Base-by-base conservation (phyloP, 2,329 filamentous ascomycete genomes). In the Amesomyces nigricolor region DNA sequence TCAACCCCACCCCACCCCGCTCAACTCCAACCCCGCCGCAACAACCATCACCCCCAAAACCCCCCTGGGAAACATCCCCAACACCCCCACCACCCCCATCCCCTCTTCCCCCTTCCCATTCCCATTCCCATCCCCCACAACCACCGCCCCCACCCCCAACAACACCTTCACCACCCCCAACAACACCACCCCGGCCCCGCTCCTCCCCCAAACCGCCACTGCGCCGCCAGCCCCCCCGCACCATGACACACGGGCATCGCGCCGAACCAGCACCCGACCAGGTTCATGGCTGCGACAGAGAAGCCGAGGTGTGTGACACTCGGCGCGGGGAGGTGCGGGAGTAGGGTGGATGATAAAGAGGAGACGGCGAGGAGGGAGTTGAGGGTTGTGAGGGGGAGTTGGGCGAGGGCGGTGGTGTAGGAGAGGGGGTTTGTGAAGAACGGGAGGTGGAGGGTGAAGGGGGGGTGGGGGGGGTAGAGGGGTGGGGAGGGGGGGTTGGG, bases 191-290 rank as follows among this genome's bases (percentile, higher is more conserved):
- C 87, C 91, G 0, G 89, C 83, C 9, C 92, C 92, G 57, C 89
- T 95, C 47, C 92, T 85, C 4, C 92, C 0, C 92, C 92, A 63
- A 97, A 97, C 4, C 90, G 84, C 69, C 90, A 89, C 68, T 97
- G 92, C 0, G 88, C 94, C 5, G 94, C 94, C 0, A 97, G 76
- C 0, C 92, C 92, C 2, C 92, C 92, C 0, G 90, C 90, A 5
- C 92, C 92, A 68, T 97, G 94, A 67, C 94, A 97, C 4, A 94
- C 85, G 3, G 92, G 94, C 94, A 96, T 97, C 5, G 87, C 88
- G 47, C 91, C 91, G 65, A 96, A 95, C 88, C 89, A 95, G 65
- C 89, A 91, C 14, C 88, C 87, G 1, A 87, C 69, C 3, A 96
- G 74, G 67, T 97, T 97, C 82, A 96, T 95, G 2, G 77, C 65